A percentile compares a stretch with the other conserved stretches of the same genome.
Conservation (phyloP, 1,284 basidiomycete species). For the Malassezia japonica region DNA sequence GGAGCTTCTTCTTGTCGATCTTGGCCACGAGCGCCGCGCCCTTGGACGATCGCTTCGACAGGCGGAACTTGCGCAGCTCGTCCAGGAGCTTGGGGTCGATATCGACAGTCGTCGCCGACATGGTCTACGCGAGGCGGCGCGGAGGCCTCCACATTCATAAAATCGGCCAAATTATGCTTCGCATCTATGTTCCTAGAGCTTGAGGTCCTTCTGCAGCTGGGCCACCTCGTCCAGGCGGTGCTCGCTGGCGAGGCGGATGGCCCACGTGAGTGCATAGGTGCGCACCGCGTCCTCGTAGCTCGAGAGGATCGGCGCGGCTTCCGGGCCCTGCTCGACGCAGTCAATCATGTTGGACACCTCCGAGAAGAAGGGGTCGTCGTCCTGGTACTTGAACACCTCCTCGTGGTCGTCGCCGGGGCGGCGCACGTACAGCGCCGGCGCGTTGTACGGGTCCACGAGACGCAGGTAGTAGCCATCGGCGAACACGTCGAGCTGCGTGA, state of each 20-base stretch:
- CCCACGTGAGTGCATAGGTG: constrained; percentile 21
- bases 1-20: constrained; percentile 36
- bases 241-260: constrained; percentile 18
- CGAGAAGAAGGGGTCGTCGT: constrained; percentile 48
- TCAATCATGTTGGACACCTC: constrained; percentile 43
- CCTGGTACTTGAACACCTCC: constrained; percentile 41
- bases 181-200: too few species aligned
- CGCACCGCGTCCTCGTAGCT: constrained; percentile 13
- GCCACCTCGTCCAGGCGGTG: not conserved
- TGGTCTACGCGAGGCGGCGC: not conserved
- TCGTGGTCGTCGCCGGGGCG: constrained; percentile 42
- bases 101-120: constrained; percentile 23
- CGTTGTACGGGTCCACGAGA: constrained; percentile 45
- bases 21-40: constrained; percentile 34
- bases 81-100: constrained; percentile 25
- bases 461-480: constrained; percentile 43
- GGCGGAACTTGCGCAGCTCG: constrained; percentile 27
- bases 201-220: not conserved
- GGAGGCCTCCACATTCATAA: not conserved
- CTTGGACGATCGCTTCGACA: constrained; percentile 19
- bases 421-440: constrained; percentile 43
- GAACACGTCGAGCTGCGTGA: constrained; percentile 40
- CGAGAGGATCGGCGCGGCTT: constrained; percentile 12
- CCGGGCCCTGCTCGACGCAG: constrained; percentile 35
- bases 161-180: constrained; percentile 2